phyloP scores from a whole-genome alignment of 192 early-diverging fungal genomes.

The Obelidium mucronatum region DNA sequence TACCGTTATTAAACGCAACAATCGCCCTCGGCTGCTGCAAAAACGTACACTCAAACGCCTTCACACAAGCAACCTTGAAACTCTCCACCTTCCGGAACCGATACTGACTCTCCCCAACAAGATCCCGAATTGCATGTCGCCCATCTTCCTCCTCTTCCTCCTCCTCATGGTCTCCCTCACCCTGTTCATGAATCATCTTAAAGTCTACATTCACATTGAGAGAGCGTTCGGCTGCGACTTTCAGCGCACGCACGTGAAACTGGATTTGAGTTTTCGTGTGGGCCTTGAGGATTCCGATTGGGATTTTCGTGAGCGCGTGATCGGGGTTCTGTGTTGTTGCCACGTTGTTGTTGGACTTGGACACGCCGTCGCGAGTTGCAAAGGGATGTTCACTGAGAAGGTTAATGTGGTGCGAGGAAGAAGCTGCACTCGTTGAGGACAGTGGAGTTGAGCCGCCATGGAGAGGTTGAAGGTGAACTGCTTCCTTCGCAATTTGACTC shows the following conservation, averaged over 20 bases:
- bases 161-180: neutral
- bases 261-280: conserved; percentile 10
- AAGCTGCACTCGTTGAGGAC: conserved; percentile 3
- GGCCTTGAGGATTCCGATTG: conserved; percentile 57
- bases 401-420: neutral
- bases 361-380: too few relatives aligned
- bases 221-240: conserved; percentile 40
- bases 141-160: neutral
- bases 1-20: neutral
- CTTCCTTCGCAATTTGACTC: conserved; percentile 23
- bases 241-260: conserved; percentile 36
- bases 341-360: too few relatives aligned
- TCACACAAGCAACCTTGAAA: conserved; percentile 8
- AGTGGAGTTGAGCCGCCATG: neutral
- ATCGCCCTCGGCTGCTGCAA: conserved; percentile 18
- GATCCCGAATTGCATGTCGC: neutral
- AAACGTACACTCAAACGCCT: conserved; percentile 13
- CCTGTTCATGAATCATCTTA: neutral
- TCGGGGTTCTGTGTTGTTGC: neutral
- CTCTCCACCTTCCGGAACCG: conserved; percentile 12
- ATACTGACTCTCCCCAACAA: neutral
- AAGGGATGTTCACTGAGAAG: neutral
- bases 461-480: neutral
- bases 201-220: conserved; percentile 39
- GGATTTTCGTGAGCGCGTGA: conserved; percentile 1